phyloP scores from a whole-genome alignment of 768 basidiomycete species.

The Clitopilus hobsonii region DNA sequence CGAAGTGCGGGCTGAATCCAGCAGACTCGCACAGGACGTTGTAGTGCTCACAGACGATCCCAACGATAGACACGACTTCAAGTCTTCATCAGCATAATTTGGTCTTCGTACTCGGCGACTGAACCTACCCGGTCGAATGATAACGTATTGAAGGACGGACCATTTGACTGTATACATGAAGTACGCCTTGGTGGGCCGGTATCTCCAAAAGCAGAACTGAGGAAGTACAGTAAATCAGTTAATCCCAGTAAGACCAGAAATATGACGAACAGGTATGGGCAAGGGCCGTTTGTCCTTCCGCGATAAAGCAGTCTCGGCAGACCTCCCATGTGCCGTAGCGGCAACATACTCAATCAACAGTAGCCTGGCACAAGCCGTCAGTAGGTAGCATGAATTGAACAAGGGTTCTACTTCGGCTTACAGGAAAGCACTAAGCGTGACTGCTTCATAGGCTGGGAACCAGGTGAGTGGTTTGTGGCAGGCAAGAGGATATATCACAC shows the following conservation, averaged over 20 bases:
- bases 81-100: too few species aligned
- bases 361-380: constrained; percentile 36
- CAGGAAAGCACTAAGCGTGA: constrained; percentile 87
- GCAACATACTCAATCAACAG: constrained; percentile 86
- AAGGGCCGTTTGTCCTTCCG: constrained; percentile 76
- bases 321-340: constrained; percentile 55
- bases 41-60: constrained; percentile 70
- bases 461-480: background rate
- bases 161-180: constrained; percentile 92
- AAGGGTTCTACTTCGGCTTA: constrained; percentile 26
- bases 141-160: constrained; percentile 86
- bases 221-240: background rate
- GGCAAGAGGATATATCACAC: constrained; percentile 6
- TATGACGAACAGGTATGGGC: constrained; percentile 51
- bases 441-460: constrained; percentile 64
- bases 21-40: constrained; percentile 66
- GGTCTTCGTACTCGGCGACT: background rate
- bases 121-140: constrained; percentile 52
- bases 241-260: too few species aligned
- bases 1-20: constrained; percentile 55
- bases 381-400: background rate
- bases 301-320: constrained; percentile 61
- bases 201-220: constrained; percentile 80
- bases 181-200: constrained; percentile 81
- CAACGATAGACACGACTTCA: constrained; percentile 67